Evolutionary conservation across 495 filamentous ascomycete genomes (phyloP).

Genomic region (Talaromyces ruber): DNA sequence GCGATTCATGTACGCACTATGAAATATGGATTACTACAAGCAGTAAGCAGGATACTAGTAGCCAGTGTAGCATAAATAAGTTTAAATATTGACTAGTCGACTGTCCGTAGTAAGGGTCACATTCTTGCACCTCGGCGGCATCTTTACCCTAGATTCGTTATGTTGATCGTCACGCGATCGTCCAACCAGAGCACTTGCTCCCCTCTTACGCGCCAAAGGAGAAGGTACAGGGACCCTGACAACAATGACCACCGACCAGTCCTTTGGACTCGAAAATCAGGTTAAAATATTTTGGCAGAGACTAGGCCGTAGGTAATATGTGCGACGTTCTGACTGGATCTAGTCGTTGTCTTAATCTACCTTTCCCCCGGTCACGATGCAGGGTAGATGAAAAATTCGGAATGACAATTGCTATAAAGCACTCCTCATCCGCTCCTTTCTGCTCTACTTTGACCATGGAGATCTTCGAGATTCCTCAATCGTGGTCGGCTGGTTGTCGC

Average conservation of each 20-base stretch:
- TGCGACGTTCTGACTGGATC: conserved; percentile 1
- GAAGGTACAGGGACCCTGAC: background rate
- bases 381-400: background rate
- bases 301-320: background rate
- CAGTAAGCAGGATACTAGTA: background rate
- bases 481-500: background rate
- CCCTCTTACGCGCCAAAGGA: background rate
- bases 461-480: background rate
- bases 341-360: background rate
- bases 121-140: background rate
- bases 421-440: background rate
- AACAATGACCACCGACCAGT: background rate
- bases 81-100: background rate
- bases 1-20: background rate
- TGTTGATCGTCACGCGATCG: conserved; percentile 6
- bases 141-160: background rate
- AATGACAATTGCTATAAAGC: background rate
- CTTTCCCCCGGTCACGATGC: background rate
- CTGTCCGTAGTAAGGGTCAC: conserved; percentile 1
- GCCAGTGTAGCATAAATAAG: background rate
- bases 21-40: background rate
- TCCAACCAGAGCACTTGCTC: conserved; percentile 3
- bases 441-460: background rate
- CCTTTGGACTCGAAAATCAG: background rate
- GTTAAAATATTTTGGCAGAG: background rate